phyloP scores from a whole-genome alignment of 176 grass and related monocot genomes.

The Sorghum bicolor region Sorghum_bicolor_NCBIv3 NC_012871.2:47259501-47260000 shows the following conservation, averaged over 20 bases:
- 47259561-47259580: neutral
- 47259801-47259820: slow-evolving; percentile 41
- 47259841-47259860: slow-evolving; percentile 72
- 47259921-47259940: slow-evolving; percentile 79
- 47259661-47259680: neutral
- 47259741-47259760: neutral
- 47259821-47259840: slow-evolving; percentile 63
- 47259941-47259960: slow-evolving; percentile 90
- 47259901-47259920: slow-evolving; percentile 78
- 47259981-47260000: slow-evolving; percentile 81
- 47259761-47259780: slow-evolving; percentile 40
- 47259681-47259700: neutral
- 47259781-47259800: slow-evolving; percentile 54
- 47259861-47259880: slow-evolving; percentile 68
- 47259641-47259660: neutral
- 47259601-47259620: slow-evolving; percentile 18
- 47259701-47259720: neutral
- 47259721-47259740: neutral
- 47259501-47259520: neutral
- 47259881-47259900: slow-evolving; percentile 78
- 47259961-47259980: slow-evolving; percentile 82
- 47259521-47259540: neutral
- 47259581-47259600: slow-evolving; percentile 21
- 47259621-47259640: neutral
- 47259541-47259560: slow-evolving; percentile 10